Percentiles rank a stretch among this genome's conserved stretches.
Conservation (phyloP, 2,329 filamentous ascomycete species). For the Zymoseptoria crescenta region DNA sequence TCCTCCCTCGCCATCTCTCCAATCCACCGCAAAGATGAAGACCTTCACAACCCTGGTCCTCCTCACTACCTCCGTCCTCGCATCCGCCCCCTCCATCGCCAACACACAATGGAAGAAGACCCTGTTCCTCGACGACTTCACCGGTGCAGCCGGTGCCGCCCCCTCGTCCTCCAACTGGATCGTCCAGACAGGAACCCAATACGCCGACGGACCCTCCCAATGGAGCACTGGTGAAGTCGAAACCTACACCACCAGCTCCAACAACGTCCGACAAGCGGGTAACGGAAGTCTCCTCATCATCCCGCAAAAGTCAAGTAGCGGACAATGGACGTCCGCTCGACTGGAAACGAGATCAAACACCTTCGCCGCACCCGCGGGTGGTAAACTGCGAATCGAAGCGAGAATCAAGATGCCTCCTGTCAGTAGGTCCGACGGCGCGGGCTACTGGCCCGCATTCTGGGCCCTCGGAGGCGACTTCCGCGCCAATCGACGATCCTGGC, state of each 20-base stretch:
- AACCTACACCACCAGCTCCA: conserved; percentile 36
- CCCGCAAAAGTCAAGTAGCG: conserved; percentile 22
- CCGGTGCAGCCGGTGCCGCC: conserved; percentile 25
- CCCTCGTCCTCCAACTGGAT: conserved; percentile 39
- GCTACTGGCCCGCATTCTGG: conserved; percentile 23
- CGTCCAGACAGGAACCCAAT: conserved; percentile 39
- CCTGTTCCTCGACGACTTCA: conserved; percentile 31
- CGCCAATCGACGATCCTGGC: conserved; percentile 22
- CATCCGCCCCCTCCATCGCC: conserved; percentile 7
- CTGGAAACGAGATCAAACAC: conserved; percentile 16
- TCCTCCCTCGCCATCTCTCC: background rate
- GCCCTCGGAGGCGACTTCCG: conserved; percentile 15
- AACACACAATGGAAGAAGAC: conserved; percentile 16
- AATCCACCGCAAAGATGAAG: conserved; percentile 10
- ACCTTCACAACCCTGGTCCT: conserved; percentile 5
- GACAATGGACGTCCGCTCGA: conserved; percentile 16
- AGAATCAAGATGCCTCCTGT: conserved; percentile 14
- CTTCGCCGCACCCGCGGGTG: conserved; percentile 20
- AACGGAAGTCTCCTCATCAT: conserved; percentile 35
- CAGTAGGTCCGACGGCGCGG: conserved; percentile 10
- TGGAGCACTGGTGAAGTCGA: conserved; percentile 47
- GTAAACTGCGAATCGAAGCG: conserved; percentile 20
- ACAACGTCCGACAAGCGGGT: conserved; percentile 37
- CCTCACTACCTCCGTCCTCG: conserved; percentile 8
- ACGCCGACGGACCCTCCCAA: conserved; percentile 38